These are phyloP conservation scores for Tolypocladium paradoxum DNA, from an alignment of 2,329 filamentous ascomycete species.

Conservation along the genomic window DNA sequence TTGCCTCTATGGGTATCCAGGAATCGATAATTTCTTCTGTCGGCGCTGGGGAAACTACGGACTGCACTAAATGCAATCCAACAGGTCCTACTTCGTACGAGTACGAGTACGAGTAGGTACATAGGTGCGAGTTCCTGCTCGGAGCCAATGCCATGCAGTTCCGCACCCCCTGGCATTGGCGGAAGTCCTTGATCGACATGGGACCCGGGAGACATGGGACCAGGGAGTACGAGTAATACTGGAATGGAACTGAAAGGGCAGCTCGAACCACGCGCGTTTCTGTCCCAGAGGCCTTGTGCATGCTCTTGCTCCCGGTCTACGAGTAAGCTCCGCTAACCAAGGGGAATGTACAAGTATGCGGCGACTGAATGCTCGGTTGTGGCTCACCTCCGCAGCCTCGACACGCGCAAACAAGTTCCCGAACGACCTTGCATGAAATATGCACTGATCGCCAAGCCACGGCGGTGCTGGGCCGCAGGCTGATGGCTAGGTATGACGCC, in stretches of 20 bases:
- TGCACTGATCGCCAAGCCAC: neutral
- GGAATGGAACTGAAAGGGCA: no score
- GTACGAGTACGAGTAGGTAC: neutral
- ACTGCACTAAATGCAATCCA: slow-evolving; percentile 9
- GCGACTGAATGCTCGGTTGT: neutral
- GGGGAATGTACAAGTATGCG: neutral
- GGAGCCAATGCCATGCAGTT: neutral
- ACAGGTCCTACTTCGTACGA: neutral
- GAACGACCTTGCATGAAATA: neutral
- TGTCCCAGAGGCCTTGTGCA: neutral
- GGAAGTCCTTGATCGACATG: neutral
- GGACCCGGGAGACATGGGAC: no score
- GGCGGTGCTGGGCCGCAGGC: neutral
- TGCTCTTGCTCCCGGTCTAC: no score
- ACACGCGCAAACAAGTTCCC: neutral
- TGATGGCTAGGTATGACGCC: neutral
- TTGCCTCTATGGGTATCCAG: neutral
- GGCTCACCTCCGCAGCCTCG: neutral
- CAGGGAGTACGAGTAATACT: no score
- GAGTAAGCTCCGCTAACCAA: no score
- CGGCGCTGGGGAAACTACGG: no score
- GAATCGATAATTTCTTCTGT: no score
- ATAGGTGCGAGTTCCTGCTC: no score
- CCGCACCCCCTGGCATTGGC: neutral
- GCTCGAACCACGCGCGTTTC: neutral